Conservation (phyloP, 306 rosid species). For the Pachyrhizus erosus region DNA sequence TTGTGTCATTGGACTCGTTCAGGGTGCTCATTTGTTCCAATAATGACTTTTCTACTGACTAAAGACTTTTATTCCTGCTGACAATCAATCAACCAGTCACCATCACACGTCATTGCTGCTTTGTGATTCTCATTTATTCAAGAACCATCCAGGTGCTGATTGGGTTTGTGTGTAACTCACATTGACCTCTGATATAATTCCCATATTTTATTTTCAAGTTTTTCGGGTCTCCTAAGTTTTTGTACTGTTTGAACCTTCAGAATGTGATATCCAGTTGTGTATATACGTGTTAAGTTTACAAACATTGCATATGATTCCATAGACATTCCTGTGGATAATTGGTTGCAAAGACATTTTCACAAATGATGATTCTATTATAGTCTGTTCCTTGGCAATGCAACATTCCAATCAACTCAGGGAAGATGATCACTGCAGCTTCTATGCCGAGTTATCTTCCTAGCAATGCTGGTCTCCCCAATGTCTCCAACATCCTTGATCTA, state of each 20-base stretch:
- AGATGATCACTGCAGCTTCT: background rate
- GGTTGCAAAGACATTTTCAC: background rate
- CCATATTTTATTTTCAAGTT: background rate
- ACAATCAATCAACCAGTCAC: background rate
- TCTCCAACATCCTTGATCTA: background rate
- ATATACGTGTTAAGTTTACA: background rate
- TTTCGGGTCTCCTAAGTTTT: background rate
- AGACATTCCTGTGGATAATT: background rate
- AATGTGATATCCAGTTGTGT: background rate
- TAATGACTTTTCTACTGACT: background rate
- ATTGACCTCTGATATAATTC: background rate
- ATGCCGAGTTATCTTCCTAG: background rate
- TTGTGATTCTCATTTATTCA: too few species aligned
- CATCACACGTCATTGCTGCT: too few species aligned
- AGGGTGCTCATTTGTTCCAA: background rate
- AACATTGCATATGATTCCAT: background rate
- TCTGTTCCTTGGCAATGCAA: background rate
- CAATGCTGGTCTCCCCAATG: background rate
- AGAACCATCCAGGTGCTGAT: too few species aligned
- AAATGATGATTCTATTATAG: background rate
- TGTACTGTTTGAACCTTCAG: background rate
- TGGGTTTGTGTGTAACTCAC: too few species aligned
- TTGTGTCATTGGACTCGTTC: background rate
- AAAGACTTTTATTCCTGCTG: background rate
- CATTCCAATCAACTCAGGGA: background rate